Conservation (phyloP, 2,329 filamentous ascomycete species). For the Zelopaecilomyces penicillatus region DNA sequence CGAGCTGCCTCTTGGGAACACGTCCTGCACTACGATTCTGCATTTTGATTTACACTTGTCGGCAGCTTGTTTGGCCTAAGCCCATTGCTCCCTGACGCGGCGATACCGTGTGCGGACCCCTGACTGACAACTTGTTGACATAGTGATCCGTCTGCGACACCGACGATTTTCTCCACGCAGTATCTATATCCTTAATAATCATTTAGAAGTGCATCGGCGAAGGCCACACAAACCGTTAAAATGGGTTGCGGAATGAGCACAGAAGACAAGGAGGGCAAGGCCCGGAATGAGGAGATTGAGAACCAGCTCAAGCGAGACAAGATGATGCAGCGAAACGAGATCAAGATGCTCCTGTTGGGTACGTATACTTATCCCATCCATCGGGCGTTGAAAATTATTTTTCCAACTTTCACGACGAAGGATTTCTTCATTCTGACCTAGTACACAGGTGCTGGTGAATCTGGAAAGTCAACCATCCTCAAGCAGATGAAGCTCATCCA, state of each 20-base stretch:
- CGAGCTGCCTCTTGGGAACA: too few species aligned
- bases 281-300: conserved; percentile 99
- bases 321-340: conserved; percentile 98
- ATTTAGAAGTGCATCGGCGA: conserved; percentile 6
- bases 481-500: conserved; percentile 99
- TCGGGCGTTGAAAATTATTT: not conserved
- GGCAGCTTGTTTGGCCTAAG: too few species aligned
- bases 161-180: not conserved
- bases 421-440: conserved; percentile 17
- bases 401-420: not conserved
- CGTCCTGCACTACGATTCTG: too few species aligned
- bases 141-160: too few species aligned
- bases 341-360: conserved; percentile 99
- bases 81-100: too few species aligned
- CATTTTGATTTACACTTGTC: too few species aligned
- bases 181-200: not conserved
- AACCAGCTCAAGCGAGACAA: conserved; percentile 98
- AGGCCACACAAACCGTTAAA: conserved; percentile 41
- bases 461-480: conserved; percentile 86
- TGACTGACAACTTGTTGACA: too few species aligned
- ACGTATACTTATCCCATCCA: conserved; percentile 19
- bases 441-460: conserved; percentile 80
- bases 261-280: conserved; percentile 99
- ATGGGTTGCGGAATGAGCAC: conserved; percentile 99
- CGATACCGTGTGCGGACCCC: too few species aligned